These are phyloP conservation scores for Canavalia gladiata DNA, from an alignment of 306 rosid genomes.

Conservation along the genomic window DNA sequence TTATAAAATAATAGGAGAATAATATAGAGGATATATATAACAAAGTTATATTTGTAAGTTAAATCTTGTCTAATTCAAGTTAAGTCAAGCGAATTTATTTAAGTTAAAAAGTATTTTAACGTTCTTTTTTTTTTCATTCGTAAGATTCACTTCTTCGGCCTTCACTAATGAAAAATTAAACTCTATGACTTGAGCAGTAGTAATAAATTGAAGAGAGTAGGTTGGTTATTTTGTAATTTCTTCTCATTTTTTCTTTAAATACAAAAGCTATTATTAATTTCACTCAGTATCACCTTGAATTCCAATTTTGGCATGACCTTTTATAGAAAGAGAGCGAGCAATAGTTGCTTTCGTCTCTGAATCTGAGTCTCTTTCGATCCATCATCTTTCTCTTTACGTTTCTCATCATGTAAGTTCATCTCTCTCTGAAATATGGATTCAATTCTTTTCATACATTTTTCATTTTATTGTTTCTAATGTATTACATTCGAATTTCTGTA, in stretches of 20 bases:
- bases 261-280: neutral
- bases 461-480: neutral
- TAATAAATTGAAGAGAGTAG: too few relatives aligned
- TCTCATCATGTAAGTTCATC: conserved; percentile 32
- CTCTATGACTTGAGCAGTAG: too few relatives aligned
- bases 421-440: conserved; percentile 9
- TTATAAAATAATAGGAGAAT: too few relatives aligned
- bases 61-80: neutral
- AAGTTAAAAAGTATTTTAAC: neutral
- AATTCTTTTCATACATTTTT: neutral
- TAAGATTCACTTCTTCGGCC: too few relatives aligned
- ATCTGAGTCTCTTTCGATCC: conserved; percentile 41
- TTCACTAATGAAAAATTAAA: too few relatives aligned
- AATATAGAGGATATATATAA: too few relatives aligned
- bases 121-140: too few relatives aligned
- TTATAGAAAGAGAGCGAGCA: neutral
- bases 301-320: conserved; percentile 30
- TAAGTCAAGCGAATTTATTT: neutral
- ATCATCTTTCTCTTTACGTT: conserved; percentile 5
- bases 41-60: neutral
- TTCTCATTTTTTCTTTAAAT: neutral
- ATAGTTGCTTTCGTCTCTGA: conserved; percentile 18
- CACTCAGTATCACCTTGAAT: neutral
- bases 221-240: too few relatives aligned
- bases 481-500: conserved; percentile 15